Conservation (phyloP, 2,329 filamentous ascomycete genomes). For the Talaromyces sp. region DNA sequence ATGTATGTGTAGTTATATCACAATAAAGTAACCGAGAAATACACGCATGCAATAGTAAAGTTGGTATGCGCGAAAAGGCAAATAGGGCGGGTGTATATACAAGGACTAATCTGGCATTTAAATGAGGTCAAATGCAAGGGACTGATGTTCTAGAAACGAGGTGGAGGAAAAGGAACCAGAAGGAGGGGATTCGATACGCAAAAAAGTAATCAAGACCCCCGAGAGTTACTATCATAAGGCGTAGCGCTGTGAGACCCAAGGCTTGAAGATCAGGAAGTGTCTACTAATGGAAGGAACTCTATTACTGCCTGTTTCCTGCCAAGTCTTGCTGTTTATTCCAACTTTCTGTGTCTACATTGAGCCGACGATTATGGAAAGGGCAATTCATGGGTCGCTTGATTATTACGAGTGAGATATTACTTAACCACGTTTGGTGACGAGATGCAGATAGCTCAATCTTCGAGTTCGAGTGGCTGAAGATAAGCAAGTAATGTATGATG, state of each 20-base stretch:
- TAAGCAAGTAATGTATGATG: not conserved
- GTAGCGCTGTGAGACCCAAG: not conserved
- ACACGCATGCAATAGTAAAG: not conserved
- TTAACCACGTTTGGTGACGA: slow-evolving; percentile 12
- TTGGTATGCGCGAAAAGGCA: not conserved
- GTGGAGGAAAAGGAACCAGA: not conserved
- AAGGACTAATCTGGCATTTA: not conserved
- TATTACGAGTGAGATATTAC: not conserved
- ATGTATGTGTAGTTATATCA: not conserved
- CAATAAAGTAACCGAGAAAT: not conserved
- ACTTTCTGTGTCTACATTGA: not conserved
- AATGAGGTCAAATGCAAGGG: not conserved
- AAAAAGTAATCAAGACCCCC: slow-evolving; percentile 16
- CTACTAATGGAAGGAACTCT: too few relatives aligned
- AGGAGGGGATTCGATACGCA: slow-evolving; percentile 7
- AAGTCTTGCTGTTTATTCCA: not conserved
- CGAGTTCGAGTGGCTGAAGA: not conserved
- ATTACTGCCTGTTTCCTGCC: not conserved
- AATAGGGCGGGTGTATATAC: not conserved
- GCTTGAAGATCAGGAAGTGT: not conserved
- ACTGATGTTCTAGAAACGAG: not conserved
- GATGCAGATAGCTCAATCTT: slow-evolving; percentile 7
- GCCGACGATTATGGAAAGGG: not conserved
- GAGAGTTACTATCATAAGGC: not conserved
- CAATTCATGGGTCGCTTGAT: not conserved